Conservation (phyloP, 768 basidiomycete genomes). For the Auriscalpium orientale region DNA sequence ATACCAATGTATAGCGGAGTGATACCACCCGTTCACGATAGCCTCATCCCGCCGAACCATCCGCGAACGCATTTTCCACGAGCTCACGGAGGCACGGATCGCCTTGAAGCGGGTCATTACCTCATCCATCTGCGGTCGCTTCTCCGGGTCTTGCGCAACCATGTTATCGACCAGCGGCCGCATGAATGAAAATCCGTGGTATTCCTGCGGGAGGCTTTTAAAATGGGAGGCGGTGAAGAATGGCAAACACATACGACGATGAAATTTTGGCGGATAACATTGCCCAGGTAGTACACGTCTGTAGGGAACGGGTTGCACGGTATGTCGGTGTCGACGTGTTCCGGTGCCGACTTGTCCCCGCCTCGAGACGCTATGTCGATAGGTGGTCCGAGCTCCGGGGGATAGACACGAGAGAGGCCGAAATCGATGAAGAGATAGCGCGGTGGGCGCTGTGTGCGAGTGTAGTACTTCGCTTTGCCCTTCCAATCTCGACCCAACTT, state of each 20-base stretch:
- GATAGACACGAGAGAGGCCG: constrained; percentile 19
- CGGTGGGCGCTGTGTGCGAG: constrained; percentile 19
- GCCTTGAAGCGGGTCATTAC: constrained; percentile 26
- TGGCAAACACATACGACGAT: constrained; percentile 9
- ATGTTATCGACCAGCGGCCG: constrained; percentile 22
- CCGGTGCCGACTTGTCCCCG: constrained; percentile 20
- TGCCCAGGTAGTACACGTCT: constrained; percentile 21
- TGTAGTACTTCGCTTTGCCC: constrained; percentile 8
- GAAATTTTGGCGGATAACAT: constrained; percentile 15
- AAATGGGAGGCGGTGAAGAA: neutral
- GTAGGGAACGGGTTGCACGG: constrained; percentile 18
- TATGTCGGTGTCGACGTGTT: constrained; percentile 7
- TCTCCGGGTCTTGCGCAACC: constrained; percentile 26
- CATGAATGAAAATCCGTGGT: constrained; percentile 9
- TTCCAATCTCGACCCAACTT: neutral
- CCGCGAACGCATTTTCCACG: constrained; percentile 24
- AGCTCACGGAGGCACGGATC: constrained; percentile 19
- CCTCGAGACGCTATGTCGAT: constrained; percentile 14
- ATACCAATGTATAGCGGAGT: no score
- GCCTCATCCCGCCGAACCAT: no score
- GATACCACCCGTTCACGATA: no score
- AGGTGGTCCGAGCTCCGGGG: neutral
- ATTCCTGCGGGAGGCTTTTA: neutral
- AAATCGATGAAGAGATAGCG: constrained; percentile 26
- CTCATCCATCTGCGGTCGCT: constrained; percentile 30